phyloP scores from a whole-genome alignment of 2,329 filamentous ascomycete species.

The Microsporum ferrugineum region DNA sequence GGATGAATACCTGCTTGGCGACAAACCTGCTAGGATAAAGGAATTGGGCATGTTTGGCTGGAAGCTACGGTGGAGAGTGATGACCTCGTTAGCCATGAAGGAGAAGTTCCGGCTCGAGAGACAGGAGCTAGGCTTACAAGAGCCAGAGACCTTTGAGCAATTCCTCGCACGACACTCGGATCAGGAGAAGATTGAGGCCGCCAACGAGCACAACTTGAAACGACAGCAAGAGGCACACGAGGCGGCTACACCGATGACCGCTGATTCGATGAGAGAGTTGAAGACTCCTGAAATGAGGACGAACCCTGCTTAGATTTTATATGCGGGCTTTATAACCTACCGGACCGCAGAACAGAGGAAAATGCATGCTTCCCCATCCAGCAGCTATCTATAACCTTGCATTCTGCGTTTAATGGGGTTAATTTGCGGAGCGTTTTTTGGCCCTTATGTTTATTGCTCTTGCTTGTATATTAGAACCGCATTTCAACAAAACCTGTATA shows the following conservation, averaged over 20 bases:
- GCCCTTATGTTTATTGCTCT: background rate
- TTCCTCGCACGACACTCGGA: conserved; percentile 36
- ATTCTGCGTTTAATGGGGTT: background rate
- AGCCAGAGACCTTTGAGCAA: conserved; percentile 25
- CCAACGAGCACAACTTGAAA: conserved; percentile 18
- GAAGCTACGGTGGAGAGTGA: conserved; percentile 77
- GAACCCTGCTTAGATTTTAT: background rate
- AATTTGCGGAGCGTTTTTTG: background rate
- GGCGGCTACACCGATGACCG: background rate
- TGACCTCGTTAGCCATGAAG: conserved; percentile 62
- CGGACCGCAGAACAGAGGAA: background rate
- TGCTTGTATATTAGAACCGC: background rate
- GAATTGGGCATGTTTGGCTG: conserved; percentile 85
- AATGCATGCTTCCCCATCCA: background rate
- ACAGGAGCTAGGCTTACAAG: conserved; percentile 50
- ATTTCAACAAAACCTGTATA: background rate
- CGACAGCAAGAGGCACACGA: background rate
- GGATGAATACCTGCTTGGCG: conserved; percentile 80
- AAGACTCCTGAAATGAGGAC: background rate
- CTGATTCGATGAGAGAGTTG: background rate
- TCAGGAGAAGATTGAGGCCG: conserved; percentile 29
- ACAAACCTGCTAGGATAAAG: conserved; percentile 64
- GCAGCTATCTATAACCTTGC: background rate
- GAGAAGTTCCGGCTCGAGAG: conserved; percentile 56
- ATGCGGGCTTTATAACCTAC: background rate